Base-by-base conservation (phyloP, 352 stramenopile species). In the Globisporangium camurandrum region DNA sequence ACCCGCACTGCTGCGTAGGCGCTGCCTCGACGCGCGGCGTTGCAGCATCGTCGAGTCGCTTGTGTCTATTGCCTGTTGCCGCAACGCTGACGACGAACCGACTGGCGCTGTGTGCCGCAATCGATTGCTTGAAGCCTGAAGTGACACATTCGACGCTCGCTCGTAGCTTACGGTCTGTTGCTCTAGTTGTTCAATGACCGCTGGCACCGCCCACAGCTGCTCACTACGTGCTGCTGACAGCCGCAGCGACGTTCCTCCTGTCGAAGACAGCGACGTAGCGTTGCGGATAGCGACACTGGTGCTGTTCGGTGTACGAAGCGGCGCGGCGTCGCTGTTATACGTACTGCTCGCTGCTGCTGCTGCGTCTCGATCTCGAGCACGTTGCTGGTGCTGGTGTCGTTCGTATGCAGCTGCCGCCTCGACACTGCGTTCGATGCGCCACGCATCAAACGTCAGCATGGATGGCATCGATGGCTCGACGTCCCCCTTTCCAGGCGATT, bases 131-230 rank as follows among this genome's bases (percentile, higher is more conserved):
- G n/a, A n/a, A n/a, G n/a, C n/a, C n/a, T n/a, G n/a, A n/a, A n/a
- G n/a, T n/a, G n/a, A n/a, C n/a, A n/a, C n/a, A n/a, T n/a, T n/a
- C n/a, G n/a, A n/a, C n/a, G n/a, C n/a, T 40, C 16, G 36, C 4
- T 40, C 36, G 16, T 40, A n/a, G n/a, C n/a, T n/a, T n/a, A n/a
- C n/a, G n/a, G n/a, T n/a, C n/a, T n/a, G n/a, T n/a, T n/a, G n/a
- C n/a, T n/a, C n/a, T n/a, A n/a, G n/a, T n/a, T n/a, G n/a, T n/a
- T n/a, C n/a, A n/a, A n/a, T n/a, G n/a, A 49, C 42, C 0, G 45
- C 2, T 36, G 62, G 62, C 2, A 54, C 52, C 20, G 73, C 64
- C 51, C 59, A 71, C 16, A 71, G 34, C 19, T 53, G 46, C n/a
- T 52, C 62, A 45, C 34, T 55, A 24, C 50, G 46, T 7, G 66